Percentiles rank a stretch among this genome's conserved stretches.
Evolutionary conservation across 257 asterid genomes (phyloP).

Genomic region (Solanum rostratum): DNA sequence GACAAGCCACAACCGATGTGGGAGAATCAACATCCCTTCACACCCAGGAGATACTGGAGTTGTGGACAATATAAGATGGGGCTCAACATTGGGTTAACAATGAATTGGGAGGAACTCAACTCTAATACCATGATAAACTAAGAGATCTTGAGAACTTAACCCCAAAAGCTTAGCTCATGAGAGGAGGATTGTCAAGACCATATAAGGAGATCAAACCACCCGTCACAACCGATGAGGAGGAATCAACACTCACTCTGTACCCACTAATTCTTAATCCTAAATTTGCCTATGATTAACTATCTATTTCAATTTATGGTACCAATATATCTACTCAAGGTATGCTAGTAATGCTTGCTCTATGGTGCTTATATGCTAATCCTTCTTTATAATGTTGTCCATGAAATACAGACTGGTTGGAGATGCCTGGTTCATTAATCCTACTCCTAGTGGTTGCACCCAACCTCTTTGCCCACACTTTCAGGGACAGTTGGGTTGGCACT

Average conservation of each 20-base stretch:
- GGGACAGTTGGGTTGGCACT: conserved; percentile 54
- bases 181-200: neutral
- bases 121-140: too few relatives aligned
- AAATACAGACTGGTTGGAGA: conserved; percentile 68
- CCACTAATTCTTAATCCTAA: neutral
- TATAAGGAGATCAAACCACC: neutral
- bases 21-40: too few relatives aligned
- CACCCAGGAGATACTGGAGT: too few relatives aligned
- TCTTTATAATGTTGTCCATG: neutral
- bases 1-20: too few relatives aligned
- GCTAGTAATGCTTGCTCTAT: neutral
- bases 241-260: neutral
- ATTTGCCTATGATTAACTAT: neutral
- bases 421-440: conserved; percentile 87
- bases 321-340: neutral
- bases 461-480: conserved; percentile 44
- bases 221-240: neutral
- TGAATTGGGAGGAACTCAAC: too few relatives aligned
- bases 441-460: conserved; percentile 77
- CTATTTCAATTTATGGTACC: neutral
- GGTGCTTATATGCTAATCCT: neutral
- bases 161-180: too few relatives aligned
- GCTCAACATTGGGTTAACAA: too few relatives aligned
- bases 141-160: too few relatives aligned
- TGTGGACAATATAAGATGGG: too few relatives aligned